Conservation (phyloP, 108 stramenopile genomes). For the Nannochloropsis gaditana region DNA sequence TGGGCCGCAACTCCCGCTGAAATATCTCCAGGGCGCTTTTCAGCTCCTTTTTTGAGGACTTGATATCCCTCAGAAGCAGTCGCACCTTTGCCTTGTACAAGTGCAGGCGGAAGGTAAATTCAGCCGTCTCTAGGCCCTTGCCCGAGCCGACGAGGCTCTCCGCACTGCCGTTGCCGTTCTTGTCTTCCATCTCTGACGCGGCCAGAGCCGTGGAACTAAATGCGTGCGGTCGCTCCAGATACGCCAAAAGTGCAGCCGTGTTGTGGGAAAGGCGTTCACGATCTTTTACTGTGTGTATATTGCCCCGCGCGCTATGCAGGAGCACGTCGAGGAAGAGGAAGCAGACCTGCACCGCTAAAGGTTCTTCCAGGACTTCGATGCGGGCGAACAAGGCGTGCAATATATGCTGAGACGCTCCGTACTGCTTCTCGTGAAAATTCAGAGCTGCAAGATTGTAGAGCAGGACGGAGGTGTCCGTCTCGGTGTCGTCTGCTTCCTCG, state of each 20-base stretch:
- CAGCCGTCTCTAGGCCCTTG: slow-evolving; percentile 41
- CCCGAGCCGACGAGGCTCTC: slow-evolving; percentile 14
- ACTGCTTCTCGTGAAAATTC: slow-evolving; percentile 49
- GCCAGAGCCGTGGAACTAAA: slow-evolving; percentile 11
- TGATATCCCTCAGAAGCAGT: slow-evolving; percentile 37
- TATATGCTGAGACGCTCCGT: slow-evolving; percentile 38
- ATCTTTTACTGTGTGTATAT: slow-evolving; percentile 30
- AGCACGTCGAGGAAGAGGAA: slow-evolving; percentile 51
- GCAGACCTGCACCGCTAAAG: slow-evolving; percentile 44
- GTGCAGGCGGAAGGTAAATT: slow-evolving; percentile 46
- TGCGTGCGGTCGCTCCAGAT: slow-evolving; percentile 42
- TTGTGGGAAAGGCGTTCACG: slow-evolving; percentile 33
- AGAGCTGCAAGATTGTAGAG: slow-evolving; percentile 46
- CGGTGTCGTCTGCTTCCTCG: slow-evolving; percentile 32
- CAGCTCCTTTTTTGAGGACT: slow-evolving; percentile 45
- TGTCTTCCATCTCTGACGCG: not conserved
- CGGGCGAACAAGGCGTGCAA: slow-evolving; percentile 38
- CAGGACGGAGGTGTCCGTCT: slow-evolving; percentile 44
- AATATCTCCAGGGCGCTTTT: slow-evolving; percentile 50
- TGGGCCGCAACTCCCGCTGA: slow-evolving; percentile 42
- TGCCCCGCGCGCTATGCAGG: slow-evolving; percentile 46
- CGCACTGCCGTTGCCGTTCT: slow-evolving; percentile 18
- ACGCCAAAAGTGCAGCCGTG: slow-evolving; percentile 31
- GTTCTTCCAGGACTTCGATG: slow-evolving; percentile 43
- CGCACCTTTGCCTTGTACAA: slow-evolving; percentile 50